Evolutionary conservation across 1,139 yeast genomes (phyloP), one percentile per base, ranked within the genome.

Genomic region (Pichia sp.): DNA sequence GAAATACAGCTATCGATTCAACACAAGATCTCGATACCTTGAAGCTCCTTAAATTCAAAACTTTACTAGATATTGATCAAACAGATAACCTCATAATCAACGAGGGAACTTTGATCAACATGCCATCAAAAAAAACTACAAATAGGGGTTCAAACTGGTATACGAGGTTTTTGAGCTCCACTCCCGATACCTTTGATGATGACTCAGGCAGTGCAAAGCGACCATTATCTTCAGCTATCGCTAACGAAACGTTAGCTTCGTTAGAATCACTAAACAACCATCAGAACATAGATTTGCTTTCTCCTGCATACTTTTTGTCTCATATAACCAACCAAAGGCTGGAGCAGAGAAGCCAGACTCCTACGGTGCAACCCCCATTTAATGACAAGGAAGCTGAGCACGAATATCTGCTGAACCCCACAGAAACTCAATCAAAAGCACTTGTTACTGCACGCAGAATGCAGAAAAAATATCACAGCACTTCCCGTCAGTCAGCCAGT

Each of bases 11-110:
- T 36, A 36, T 36, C 13, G n/a, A 36, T n/a, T 36, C 16, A 36
- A 45, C 47, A 30, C 47, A 45, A 45, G 47, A 45, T 45, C 19
- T 34, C n/a, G 36, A 30, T 26, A n/a, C 47, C 11, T 30, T 34
- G 38, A 45, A 45, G 15, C 36, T 45, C 10, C 8, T 26, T 36
- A 47, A 47, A 32, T 47, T 38, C 13, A 47, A 47, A 38, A 15
- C 44, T 6, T 19, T 49, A 15, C 34, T 49, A 5, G 40, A 31
- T 7, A 49, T 30, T 6, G 30, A 26, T 11, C 19, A 29, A 8
- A 26, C 19, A 29, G 38, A 47, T 19, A 19, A 47, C n/a, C 8
- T 46, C 7, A 46, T 46, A 23, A 34, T 46, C 29, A 46, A 32
- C 29, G 42, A 46, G 29, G 49, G 49, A 32, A 32, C 49, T 7